Evolutionary conservation across 176 grass and related monocot species (phyloP).

Genomic region (Areca catechu): DNA sequence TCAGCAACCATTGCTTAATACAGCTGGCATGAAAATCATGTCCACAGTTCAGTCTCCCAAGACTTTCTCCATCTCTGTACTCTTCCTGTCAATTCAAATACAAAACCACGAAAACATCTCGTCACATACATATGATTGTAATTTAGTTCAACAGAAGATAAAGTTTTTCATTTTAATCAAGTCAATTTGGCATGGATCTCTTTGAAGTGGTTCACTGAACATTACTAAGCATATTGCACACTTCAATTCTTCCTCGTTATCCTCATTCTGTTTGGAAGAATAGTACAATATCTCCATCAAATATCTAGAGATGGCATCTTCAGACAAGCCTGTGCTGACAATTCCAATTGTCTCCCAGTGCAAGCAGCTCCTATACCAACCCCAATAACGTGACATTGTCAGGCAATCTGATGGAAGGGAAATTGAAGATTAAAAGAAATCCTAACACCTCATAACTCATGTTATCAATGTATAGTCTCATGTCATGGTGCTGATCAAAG

Average conservation of each 20-base stretch:
- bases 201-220: slow-evolving; percentile 1
- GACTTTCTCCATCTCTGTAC: slow-evolving; percentile 52
- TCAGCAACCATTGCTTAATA: slow-evolving; percentile 78
- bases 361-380: slow-evolving; percentile 59
- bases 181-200: too few relatives aligned
- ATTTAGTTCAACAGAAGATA: too few relatives aligned
- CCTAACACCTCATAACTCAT: slow-evolving; percentile 92
- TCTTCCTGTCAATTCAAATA: slow-evolving; percentile 38
- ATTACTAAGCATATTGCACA: slow-evolving; percentile 83
- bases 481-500: slow-evolving; percentile 63
- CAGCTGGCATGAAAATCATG: slow-evolving; percentile 71
- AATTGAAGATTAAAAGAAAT: slow-evolving; percentile 1
- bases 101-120: too few relatives aligned
- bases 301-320: slow-evolving; percentile 47
- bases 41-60: slow-evolving; percentile 52
- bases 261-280: slow-evolving; percentile 15
- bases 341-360: slow-evolving; percentile 80
- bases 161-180: too few relatives aligned
- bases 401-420: background rate
- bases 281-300: slow-evolving; percentile 53
- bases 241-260: slow-evolving; percentile 38
- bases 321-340: slow-evolving; percentile 54
- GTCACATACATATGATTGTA: too few relatives aligned
- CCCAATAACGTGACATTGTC: too few relatives aligned
- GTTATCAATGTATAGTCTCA: slow-evolving; percentile 77